A percentile compares a stretch with the other conserved stretches of the same genome.
Conservation (phyloP, 2,329 filamentous ascomycete genomes). For the Xylaria sp. region DNA sequence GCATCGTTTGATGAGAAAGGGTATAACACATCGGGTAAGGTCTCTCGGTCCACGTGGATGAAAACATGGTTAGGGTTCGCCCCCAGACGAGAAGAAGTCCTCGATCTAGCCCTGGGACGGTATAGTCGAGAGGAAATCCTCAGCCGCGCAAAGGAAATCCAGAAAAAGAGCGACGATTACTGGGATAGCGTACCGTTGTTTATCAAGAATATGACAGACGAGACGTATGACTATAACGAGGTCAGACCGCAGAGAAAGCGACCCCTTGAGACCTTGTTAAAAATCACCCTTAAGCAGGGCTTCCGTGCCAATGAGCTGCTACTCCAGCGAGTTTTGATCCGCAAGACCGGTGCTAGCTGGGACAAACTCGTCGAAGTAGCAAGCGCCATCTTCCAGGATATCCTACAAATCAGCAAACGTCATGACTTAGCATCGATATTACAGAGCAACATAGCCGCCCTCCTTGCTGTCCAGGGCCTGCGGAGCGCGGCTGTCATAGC, state of each 20-base stretch:
- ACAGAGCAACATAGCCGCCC: constrained; percentile 45
- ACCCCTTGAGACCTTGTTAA: constrained; percentile 43
- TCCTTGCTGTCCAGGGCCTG: constrained; percentile 49
- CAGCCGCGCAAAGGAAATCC: constrained; percentile 41
- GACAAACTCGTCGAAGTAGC: constrained; percentile 48
- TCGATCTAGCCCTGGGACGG: constrained; percentile 48
- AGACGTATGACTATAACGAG: constrained; percentile 37
- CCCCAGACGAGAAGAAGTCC: constrained; percentile 48
- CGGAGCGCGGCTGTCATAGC: constrained; percentile 50
- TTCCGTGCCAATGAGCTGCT: constrained; percentile 47
- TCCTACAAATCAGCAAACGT: constrained; percentile 47
- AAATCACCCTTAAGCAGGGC: constrained; percentile 40
- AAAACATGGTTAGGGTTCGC: constrained; percentile 44
- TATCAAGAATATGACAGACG: constrained; percentile 40
- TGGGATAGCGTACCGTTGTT: constrained; percentile 44
- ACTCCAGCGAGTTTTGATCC: constrained; percentile 49
- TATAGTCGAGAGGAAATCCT: constrained; percentile 49
- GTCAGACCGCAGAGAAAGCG: constrained; percentile 25
- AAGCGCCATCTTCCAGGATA: constrained; percentile 47
- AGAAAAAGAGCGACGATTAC: constrained; percentile 40
- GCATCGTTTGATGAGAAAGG: constrained; percentile 46
- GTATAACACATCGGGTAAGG: constrained; percentile 41
- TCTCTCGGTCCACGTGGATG: constrained; percentile 43
- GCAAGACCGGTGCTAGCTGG: constrained; percentile 48
- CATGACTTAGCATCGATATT: constrained; percentile 46